Evolutionary conservation across 305 asterid species (phyloP), one percentile per base, ranked within the genome.

Genomic region (Ruellia speciosa): DNA sequence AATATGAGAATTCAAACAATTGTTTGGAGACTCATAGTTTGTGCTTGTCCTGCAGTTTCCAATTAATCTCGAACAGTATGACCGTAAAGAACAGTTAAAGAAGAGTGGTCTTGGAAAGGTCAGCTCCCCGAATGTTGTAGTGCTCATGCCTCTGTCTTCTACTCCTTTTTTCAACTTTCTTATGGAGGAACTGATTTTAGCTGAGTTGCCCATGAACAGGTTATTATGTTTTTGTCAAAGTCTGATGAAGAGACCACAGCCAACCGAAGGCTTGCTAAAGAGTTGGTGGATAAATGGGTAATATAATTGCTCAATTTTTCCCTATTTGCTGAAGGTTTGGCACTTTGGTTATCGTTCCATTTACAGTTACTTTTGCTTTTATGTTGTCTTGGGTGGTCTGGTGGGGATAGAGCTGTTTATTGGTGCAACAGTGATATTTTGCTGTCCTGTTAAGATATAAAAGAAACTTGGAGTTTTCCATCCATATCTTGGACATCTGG

Each of bases 221-320:
- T 90, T 60, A 82, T 92, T 63, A 92, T 92, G 99, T 92, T 92
- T 61, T 77, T 92, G 66, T 92, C 98, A 1, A 92, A 92, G 75
- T 86, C 96, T 34, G 96, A 85, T 59, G 98, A 92, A 72, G 99
- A 92, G 75, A 92, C 96, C 52, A 79, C 99, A 37, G 28, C 95
- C 63, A 92, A 92, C 68, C 64, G 95, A 47, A 92, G 78, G 69
- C 90, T 88, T 49, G 99, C 99, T 14, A 88, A 88, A 65, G 99
- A 92, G 74, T 80, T 88, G 88, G 96, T 92, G 72, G 99, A 92
- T 75, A 84, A 88, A 84, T 92, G 99, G 99, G 98, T 92, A 85
- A 76, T 24, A 52, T 59, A 52, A 47, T 14, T 3, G 52, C 6
- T 45, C 52, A 47, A 0, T 2, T 43, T 43, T 12, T 43, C 15